A percentile compares a stretch with the other conserved stretches of the same genome.
phyloP scores from a whole-genome alignment of 2,329 filamentous ascomycete genomes.

The Metarhizium album region DNA sequence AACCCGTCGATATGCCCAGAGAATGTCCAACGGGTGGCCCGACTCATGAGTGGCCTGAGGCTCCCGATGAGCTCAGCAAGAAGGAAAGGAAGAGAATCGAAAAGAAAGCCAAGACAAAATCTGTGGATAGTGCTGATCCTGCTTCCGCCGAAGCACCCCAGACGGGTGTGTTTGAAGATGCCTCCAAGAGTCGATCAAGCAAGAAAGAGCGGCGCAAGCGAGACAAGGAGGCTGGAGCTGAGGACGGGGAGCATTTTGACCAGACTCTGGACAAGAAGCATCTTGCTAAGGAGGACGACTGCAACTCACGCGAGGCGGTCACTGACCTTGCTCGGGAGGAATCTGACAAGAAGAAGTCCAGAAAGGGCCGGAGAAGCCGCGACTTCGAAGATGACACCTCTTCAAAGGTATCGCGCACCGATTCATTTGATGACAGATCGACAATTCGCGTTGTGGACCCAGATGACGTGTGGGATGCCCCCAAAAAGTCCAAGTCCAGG shows the following conservation, averaged over 20 bases:
- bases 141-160: constrained; percentile 2
- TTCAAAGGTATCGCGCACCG: constrained; percentile 17
- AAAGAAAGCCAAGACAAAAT: constrained; percentile 19
- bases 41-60: constrained; percentile 14
- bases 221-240: constrained; percentile 22
- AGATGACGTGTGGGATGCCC: constrained; percentile 26
- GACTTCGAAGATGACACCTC: constrained; percentile 17
- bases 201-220: constrained; percentile 30
- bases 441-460: constrained; percentile 3
- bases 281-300: constrained; percentile 8
- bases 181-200: constrained; percentile 16
- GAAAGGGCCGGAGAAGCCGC: constrained; percentile 19
- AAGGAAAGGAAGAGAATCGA: constrained; percentile 39
- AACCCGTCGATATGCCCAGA: constrained; percentile 34
- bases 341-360: constrained; percentile 14
- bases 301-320: constrained; percentile 11
- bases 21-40: constrained; percentile 14
- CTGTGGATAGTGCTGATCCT: constrained; percentile 6
- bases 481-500: constrained; percentile 22
- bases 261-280: constrained; percentile 15
- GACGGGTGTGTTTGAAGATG: constrained; percentile 13
- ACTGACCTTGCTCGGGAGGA: constrained; percentile 17
- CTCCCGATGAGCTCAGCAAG: constrained; percentile 29
- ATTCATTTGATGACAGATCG: constrained; percentile 18
- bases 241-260: constrained; percentile 15